These are phyloP conservation scores for Saccharomycopsis amapae DNA, from an alignment of 805 yeast genomes.

Conservation along the genomic window DNA sequence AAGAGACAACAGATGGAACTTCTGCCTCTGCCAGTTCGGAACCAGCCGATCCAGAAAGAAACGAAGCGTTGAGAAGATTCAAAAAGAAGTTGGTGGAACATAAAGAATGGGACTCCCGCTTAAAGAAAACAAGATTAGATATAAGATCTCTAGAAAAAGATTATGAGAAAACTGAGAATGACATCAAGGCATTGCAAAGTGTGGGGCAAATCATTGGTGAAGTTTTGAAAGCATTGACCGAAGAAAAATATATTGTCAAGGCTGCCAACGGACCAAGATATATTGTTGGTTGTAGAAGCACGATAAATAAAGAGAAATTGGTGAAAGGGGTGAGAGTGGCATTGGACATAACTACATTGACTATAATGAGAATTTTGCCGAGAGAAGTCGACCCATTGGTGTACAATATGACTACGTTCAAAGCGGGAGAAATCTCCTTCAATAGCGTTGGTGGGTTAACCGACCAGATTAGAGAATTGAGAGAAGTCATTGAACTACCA, in stretches of 20 bases:
- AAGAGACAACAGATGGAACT: slow-evolving; percentile 22
- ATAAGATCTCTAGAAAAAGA: slow-evolving; percentile 78
- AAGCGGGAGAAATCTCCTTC: slow-evolving; percentile 95
- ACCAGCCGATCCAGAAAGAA: slow-evolving; percentile 59
- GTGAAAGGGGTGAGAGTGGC: slow-evolving; percentile 96
- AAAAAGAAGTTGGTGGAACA: slow-evolving; percentile 87
- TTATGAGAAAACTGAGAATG: slow-evolving; percentile 91
- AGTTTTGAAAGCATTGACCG: slow-evolving; percentile 89
- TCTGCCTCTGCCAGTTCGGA: slow-evolving; percentile 23
- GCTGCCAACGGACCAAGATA: slow-evolving; percentile 97
- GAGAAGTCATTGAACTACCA: slow-evolving; percentile 97
- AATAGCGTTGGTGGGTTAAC: slow-evolving; percentile 93
- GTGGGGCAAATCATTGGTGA: slow-evolving; percentile 98
- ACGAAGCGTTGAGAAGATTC: slow-evolving; percentile 67
- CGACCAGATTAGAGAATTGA: slow-evolving; percentile 91
- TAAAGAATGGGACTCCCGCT: slow-evolving; percentile 86
- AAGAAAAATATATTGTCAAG: slow-evolving; percentile 90
- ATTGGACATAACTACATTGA: slow-evolving; percentile 92
- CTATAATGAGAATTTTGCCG: slow-evolving; percentile 95
- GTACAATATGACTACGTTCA: slow-evolving; percentile 95
- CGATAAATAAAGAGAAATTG: slow-evolving; percentile 74
- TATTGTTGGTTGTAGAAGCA: slow-evolving; percentile 94
- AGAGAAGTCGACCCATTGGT: slow-evolving; percentile 98
- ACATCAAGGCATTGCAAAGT: slow-evolving; percentile 92
- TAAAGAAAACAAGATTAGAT: slow-evolving; percentile 74